phyloP scores from a whole-genome alignment of 2,329 filamentous ascomycete species.

The Onygenales sp. region DNA sequence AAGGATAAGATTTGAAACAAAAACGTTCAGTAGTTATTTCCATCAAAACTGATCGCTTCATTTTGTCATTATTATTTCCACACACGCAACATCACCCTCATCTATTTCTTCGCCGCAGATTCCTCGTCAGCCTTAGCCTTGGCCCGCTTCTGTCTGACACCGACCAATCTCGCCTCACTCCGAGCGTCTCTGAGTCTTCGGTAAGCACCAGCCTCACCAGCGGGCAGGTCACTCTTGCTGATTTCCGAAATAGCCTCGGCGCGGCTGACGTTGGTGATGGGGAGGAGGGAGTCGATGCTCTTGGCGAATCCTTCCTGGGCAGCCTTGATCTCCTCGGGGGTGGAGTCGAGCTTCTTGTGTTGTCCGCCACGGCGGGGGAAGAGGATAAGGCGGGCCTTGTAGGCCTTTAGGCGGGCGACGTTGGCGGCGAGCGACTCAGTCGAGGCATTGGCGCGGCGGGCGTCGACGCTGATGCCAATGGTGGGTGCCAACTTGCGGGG shows the following conservation, averaged over 20 bases:
- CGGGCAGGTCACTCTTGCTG: constrained; percentile 71
- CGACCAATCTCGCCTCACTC: constrained; percentile 69
- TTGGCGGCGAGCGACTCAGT: constrained; percentile 92
- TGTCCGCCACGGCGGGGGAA: constrained; percentile 94
- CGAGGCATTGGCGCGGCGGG: constrained; percentile 92
- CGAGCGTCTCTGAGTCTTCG: constrained; percentile 73
- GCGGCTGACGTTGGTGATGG: constrained; percentile 55
- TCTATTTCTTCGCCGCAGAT: constrained; percentile 45
- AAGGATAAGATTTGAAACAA: no score
- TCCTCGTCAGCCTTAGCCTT: constrained; percentile 69
- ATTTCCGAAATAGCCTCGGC: constrained; percentile 61
- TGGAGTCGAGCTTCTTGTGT: constrained; percentile 84
- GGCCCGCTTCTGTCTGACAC: constrained; percentile 85
- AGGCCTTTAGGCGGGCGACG: constrained; percentile 95
- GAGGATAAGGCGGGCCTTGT: constrained; percentile 91
- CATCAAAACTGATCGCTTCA: no score
- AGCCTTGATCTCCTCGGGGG: constrained; percentile 71
- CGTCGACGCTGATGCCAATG: constrained; percentile 94
- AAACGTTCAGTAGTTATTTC: no score
- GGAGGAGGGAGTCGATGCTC: constrained; percentile 52
- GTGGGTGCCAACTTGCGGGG: constrained; percentile 88
- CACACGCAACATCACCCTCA: constrained; percentile 6
- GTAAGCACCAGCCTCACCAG: constrained; percentile 78
- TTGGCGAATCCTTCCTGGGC: constrained; percentile 48
- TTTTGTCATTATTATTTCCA: no score